Evolutionary conservation across 495 filamentous ascomycete genomes (phyloP), one percentile per base, ranked within the genome.

Genomic region (Neurospora sp.): DNA sequence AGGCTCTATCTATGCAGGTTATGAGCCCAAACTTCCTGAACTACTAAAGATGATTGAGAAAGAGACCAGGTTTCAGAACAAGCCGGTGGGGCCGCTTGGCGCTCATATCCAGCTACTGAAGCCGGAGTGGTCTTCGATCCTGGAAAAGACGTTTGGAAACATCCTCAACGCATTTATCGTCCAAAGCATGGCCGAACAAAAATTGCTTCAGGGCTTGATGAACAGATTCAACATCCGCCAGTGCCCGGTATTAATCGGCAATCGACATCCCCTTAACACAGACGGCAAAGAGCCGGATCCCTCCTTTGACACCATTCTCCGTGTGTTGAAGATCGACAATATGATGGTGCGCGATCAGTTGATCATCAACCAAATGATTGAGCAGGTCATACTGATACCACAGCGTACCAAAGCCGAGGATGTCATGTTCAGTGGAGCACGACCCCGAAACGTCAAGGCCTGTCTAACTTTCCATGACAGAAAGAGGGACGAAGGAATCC

Each of bases 31-130:
- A 69, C 84, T 97, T 80, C 86, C 89, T 3, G 73, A 82, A 2
- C 87, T 98, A 12, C 77, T 97, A 4, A 84, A 78, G 39, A 85
- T 86, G 10, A 93, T 98, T 76, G 85, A 88, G 7, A 81, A 85
- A 53, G 93, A 97, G 70, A 75, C 71, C 2, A 80, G 89, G 1
- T 98, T 96, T 74, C 79, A 82, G 31, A 82, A 86, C 44, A 91
- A 86, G 59, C 96, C 96, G 68, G 84, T 98, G 41, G 96, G 96
- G 0, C 96, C 96, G 0, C 86, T 98, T 14, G 96, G 93, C 31
- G 81, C 88, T 11, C 87, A 93, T 76, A 85, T 98, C 31, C 89
- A 87, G 70, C 80, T 98, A 44, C 83, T 89, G 35, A 89, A 96
- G 73, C 91, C 92, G 7, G 83, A 92, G 76, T 99, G 96, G 96